Base-by-base conservation (phyloP, 2,329 filamentous ascomycete genomes). In the Rhynchosporium graminicola region DNA sequence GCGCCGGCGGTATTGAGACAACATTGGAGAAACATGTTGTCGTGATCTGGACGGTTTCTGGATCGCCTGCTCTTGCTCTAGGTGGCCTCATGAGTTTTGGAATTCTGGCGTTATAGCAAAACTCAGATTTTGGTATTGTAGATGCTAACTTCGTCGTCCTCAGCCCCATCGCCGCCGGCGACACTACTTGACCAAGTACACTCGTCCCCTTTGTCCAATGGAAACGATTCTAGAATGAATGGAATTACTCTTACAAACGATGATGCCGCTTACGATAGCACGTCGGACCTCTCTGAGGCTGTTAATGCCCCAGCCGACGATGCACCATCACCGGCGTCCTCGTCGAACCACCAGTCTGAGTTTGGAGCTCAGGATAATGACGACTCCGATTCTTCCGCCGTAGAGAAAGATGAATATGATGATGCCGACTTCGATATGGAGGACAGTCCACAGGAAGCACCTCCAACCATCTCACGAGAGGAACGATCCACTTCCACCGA, bases 341-440 rank as follows among this genome's bases (percentile, higher is more conserved):
- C 81, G 54, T 76, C 78, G 61, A 76, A 71, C 62, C 71, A 71
- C 29, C 70, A 69, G 65, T 72, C 71, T 54, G 70, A 73, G 56
- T 72, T 71, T 62, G 74, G 68, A 58, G 69, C 64, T 63, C 67
- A 70, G 55, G 72, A 71, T 50, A 66, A 65, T 28, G 70, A 72
- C 59, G 67, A 61, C 51, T 72, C 71, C 36, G 72, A 74, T 12
- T 71, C 72, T 40, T 72, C 71, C 42, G 69, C 65, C 9, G 68
- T 63, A 50, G 72, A 75, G 52, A 68, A 84, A 65, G 81, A 86
- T 72, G 83, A 78, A 64, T 87, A 83, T 4, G 86, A 88, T 63
- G 87, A 90, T 76, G 87, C 77, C 67, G 92, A 97, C 76, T 96
- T 90, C 73, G 90, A 91, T 73, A 87, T 88, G 76, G 82, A 85